phyloP scores from a whole-genome alignment of 2,329 filamentous ascomycete genomes.

The Karstenula rhodostoma region DNA sequence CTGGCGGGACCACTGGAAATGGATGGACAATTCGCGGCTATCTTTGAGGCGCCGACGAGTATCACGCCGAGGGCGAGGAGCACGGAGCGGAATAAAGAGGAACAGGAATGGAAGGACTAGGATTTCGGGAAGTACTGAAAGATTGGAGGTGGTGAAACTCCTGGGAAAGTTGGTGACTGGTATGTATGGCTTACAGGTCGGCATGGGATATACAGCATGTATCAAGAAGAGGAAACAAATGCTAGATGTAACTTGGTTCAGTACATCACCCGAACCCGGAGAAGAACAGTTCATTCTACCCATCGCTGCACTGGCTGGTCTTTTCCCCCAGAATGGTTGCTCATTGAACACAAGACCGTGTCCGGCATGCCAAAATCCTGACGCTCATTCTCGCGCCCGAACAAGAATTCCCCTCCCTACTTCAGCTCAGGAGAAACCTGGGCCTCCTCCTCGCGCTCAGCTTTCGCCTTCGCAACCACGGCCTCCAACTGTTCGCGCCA shows the following conservation, averaged over 20 bases:
- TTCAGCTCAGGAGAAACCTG: neutral
- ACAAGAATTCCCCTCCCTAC: neutral
- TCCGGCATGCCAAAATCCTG: neutral
- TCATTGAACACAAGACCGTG: neutral
- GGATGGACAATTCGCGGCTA: constrained; percentile 26
- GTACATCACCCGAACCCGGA: neutral
- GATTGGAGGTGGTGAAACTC: no score
- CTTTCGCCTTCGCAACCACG: neutral
- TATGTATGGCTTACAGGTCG: no score
- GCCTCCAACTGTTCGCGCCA: neutral
- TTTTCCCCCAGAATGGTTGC: neutral
- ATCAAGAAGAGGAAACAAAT: neutral
- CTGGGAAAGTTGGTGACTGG: no score
- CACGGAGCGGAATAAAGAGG: constrained; percentile 19
- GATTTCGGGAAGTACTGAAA: constrained; percentile 18
- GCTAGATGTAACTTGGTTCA: neutral
- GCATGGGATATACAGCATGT: neutral
- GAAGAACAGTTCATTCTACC: neutral
- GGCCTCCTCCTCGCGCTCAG: neutral
- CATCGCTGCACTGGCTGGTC: neutral
- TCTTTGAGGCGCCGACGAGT: constrained; percentile 32
- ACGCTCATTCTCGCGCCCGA: neutral
- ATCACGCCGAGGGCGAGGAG: constrained; percentile 31
- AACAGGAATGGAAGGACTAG: constrained; percentile 12
- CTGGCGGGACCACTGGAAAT: constrained; percentile 34